Conservation (phyloP, 176 grass and related monocot species). For the Cenchrus fungigraminus region DNA sequence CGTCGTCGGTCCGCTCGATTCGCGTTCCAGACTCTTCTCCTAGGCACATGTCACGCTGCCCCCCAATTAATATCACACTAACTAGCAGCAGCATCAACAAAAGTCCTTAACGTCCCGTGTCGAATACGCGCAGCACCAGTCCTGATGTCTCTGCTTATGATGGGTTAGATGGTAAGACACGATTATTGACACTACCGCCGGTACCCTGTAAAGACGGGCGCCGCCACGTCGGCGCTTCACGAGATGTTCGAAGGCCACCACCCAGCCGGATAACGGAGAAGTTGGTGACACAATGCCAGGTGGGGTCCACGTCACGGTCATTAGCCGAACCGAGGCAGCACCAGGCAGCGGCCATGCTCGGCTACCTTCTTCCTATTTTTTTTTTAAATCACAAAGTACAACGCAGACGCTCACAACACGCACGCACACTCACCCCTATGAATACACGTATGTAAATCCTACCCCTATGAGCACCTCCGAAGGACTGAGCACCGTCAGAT, state of each 20-base stretch:
- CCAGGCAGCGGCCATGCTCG: not conserved
- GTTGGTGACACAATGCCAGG: not conserved
- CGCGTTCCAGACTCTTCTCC: not conserved
- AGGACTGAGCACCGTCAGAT: no score
- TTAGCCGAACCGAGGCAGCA: not conserved
- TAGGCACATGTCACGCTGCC: not conserved
- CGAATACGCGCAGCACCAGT: not conserved
- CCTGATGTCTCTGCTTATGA: not conserved
- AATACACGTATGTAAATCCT: no score
- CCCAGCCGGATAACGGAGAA: not conserved
- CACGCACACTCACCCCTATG: no score
- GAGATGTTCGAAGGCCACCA: not conserved
- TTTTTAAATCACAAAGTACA: no score
- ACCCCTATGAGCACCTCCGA: no score
- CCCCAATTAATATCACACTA: not conserved
- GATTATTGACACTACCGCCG: constrained; percentile 9
- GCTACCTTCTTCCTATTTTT: not conserved
- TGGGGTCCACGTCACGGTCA: constrained; percentile 24
- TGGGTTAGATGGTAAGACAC: constrained; percentile 21
- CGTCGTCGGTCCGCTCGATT: not conserved
- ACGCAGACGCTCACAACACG: no score
- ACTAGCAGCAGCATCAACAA: not conserved
- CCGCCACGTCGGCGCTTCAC: constrained; percentile 10
- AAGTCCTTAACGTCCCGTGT: not conserved
- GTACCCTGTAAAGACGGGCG: not conserved